Conservation (phyloP, 495 filamentous ascomycete genomes). For the Poronia punctata region DNA sequence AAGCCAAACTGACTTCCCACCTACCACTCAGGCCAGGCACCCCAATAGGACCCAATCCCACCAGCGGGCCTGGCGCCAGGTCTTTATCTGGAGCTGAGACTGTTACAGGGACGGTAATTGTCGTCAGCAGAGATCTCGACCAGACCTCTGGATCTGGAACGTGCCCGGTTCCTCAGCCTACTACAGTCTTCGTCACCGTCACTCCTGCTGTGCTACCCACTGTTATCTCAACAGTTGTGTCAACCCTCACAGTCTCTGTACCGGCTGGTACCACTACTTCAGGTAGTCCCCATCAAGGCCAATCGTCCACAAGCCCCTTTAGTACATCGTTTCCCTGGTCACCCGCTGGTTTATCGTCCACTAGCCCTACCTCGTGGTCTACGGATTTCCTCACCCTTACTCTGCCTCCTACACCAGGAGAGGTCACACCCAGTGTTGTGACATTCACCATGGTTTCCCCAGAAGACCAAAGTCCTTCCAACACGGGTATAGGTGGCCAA, state of each 20-base stretch:
- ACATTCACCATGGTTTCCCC: slow-evolving; percentile 25
- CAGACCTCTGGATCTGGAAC: slow-evolving; percentile 13
- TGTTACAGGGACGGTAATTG: slow-evolving; percentile 5
- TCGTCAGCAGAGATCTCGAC: slow-evolving; percentile 1
- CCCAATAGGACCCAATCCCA: slow-evolving; percentile 3
- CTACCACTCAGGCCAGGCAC: slow-evolving; percentile 1
- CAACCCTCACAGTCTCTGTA: slow-evolving; percentile 18
- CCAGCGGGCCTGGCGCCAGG: background rate
- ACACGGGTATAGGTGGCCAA: background rate
- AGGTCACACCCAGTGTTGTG: slow-evolving; percentile 9
- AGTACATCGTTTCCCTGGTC: slow-evolving; percentile 12
- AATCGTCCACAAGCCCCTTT: slow-evolving; percentile 1
- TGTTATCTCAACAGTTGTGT: slow-evolving; percentile 23
- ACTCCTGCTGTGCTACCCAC: slow-evolving; percentile 17
- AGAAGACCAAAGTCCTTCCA: background rate
- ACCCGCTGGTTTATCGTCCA: slow-evolving; percentile 14
- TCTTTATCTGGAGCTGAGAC: background rate
- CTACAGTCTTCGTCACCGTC: slow-evolving; percentile 32
- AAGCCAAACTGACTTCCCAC: background rate
- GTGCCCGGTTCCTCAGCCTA: slow-evolving; percentile 19
- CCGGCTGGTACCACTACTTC: slow-evolving; percentile 13
- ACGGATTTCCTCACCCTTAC: slow-evolving; percentile 23
- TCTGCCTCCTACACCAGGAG: slow-evolving; percentile 16
- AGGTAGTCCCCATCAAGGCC: slow-evolving; percentile 16
- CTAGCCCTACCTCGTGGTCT: slow-evolving; percentile 17